These are phyloP conservation scores for Cardiospermum halicacabum DNA, from an alignment of 345 rosid genomes.

Conservation along the genomic window DNA sequence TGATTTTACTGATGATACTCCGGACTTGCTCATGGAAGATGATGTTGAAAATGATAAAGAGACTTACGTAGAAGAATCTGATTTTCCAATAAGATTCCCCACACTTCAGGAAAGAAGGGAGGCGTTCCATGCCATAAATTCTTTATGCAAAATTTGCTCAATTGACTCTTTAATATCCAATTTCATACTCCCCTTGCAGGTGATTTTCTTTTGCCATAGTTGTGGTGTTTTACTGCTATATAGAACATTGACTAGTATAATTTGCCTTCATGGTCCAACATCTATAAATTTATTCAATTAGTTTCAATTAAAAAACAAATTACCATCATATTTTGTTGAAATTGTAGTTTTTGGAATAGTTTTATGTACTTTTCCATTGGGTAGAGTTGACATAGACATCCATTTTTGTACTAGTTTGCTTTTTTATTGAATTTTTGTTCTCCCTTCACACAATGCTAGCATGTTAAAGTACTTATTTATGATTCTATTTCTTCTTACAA, in stretches of 20 bases:
- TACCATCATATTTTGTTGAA: no score
- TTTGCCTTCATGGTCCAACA: background rate
- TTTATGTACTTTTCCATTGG: background rate
- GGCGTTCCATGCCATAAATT: conserved; percentile 90
- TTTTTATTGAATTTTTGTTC: background rate
- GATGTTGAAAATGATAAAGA: conserved; percentile 21
- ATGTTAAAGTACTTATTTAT: background rate
- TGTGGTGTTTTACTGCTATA: conserved; percentile 6
- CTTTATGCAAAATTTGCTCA: conserved; percentile 89
- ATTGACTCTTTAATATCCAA: conserved; percentile 90
- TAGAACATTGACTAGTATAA: background rate
- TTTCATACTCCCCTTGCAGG: conserved; percentile 96
- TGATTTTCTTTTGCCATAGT: conserved; percentile 22
- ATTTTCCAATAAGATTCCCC: conserved; percentile 36
- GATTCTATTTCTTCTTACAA: background rate
- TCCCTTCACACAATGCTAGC: background rate
- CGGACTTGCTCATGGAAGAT: conserved; percentile 32
- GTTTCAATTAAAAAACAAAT: no score
- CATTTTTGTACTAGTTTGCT: background rate
- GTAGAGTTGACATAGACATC: background rate
- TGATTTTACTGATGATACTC: conserved; percentile 35
- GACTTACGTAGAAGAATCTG: conserved; percentile 16
- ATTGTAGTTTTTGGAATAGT: no score
- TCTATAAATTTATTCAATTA: no score
- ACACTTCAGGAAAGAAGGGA: conserved; percentile 59